Evolutionary conservation across 2,329 filamentous ascomycete genomes (phyloP), one percentile per base, ranked within the genome.

Genomic region (Fusarium mexicanum): DNA sequence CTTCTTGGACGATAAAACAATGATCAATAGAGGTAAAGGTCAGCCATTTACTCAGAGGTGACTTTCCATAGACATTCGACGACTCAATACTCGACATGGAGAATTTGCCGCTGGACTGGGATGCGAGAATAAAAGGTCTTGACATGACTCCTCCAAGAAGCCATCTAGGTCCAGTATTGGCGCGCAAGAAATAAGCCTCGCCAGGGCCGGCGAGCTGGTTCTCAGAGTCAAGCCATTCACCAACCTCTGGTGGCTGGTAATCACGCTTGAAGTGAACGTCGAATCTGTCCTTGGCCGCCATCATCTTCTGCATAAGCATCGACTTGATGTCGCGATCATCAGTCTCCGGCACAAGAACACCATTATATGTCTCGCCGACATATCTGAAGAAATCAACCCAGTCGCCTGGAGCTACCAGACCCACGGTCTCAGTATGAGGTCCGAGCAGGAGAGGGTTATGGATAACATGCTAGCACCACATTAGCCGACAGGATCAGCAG

Each of bases 321-420:
- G 85, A 82, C 50, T 84, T 84, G 6, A 88, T 80, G 72, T 89
- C 86, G 3, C 88, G 85, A n/a, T 84, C 75, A 75, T 90, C 88
- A 41, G 81, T 78, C 58, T 88, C 85, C 2, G 88, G 88, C 22
- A 87, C 84, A 24, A 89, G 71, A 2, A 86, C 73, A 2, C 88
- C 87, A 8, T 80, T 71, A 64, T 86, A 90, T 0, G 86, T 81
- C 77, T 90, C 88, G 35, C 84, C 85, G 13, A 90, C 85, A 76
- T 88, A 87, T 57, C 88, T 85, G 81, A 90, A 91, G 81, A 91
- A 90, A 73, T 90, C 88, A 35, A 89, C 82, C 89, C 88, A 90
- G 75, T 88, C 88, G 10, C 87, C 88, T 1, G 88, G 88, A 0
- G 87, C 86, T 35, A 90, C 86, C 8, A 91, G 79, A 20, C 88